These are phyloP conservation scores for Paragyromitra xinjiangensis DNA, from an alignment of 495 filamentous ascomycete genomes.

Conservation along the genomic window DNA sequence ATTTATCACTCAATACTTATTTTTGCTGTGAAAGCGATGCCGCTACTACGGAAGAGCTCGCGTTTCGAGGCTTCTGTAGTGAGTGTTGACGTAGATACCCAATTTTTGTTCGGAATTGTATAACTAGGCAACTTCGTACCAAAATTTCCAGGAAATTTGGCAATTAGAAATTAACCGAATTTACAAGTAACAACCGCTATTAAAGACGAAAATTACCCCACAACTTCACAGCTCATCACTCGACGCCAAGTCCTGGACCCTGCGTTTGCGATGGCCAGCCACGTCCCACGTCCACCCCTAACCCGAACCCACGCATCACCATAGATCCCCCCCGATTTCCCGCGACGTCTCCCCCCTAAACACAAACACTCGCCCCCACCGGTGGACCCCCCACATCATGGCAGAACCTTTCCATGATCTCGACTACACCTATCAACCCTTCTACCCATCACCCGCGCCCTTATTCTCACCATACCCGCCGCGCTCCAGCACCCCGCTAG, in stretches of 20 bases:
- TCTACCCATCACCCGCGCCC: slow-evolving; percentile 50
- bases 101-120: too few species aligned
- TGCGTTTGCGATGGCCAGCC: neutral
- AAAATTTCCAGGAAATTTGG: too few species aligned
- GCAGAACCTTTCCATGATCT: slow-evolving; percentile 39
- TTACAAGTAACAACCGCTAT: too few species aligned
- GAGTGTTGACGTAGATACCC: too few species aligned
- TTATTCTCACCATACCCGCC: slow-evolving; percentile 36
- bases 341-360: neutral
- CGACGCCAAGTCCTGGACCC: slow-evolving; percentile 8
- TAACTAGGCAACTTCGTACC: too few species aligned
- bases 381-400: slow-evolving; percentile 23
- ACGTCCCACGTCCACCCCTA: neutral
- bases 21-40: too few species aligned
- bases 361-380: slow-evolving; percentile 1
- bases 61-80: too few species aligned
- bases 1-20: too few species aligned
- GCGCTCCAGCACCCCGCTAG: slow-evolving; percentile 47
- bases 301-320: slow-evolving; percentile 4
- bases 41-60: too few species aligned
- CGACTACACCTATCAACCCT: slow-evolving; percentile 37
- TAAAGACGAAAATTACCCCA: neutral
- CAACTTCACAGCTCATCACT: slow-evolving; percentile 14
- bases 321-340: neutral
- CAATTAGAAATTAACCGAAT: too few species aligned